Conservation (phyloP, 352 stramenopile genomes). For the Aphanomyces euteiches region DNA sequence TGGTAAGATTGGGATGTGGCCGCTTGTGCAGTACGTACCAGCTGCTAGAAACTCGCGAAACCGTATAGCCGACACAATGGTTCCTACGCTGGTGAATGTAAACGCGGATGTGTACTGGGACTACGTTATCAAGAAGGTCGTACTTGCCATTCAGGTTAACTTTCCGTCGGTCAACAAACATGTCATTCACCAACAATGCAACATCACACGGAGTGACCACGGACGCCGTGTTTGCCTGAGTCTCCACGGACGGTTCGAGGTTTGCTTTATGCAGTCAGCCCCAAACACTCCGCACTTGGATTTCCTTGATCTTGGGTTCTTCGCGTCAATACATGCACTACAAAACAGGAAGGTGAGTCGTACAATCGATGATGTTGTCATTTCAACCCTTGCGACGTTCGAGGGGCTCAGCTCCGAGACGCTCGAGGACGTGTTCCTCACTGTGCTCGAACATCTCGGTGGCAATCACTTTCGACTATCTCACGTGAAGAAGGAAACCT, state of each 20-base stretch:
- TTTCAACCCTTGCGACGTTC: slow-evolving; percentile 1
- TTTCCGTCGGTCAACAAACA: slow-evolving; percentile 1
- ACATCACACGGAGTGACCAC: slow-evolving; percentile 19
- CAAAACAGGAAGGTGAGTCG: slow-evolving; percentile 24
- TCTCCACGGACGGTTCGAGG: slow-evolving; percentile 25
- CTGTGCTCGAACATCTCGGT: slow-evolving; percentile 10
- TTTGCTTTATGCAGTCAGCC: slow-evolving; percentile 33
- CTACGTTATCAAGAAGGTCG: slow-evolving; percentile 31
- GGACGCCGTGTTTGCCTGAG: slow-evolving; percentile 31
- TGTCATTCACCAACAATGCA: slow-evolving; percentile 35
- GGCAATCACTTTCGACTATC: slow-evolving; percentile 22
- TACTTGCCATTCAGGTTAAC: slow-evolving; percentile 33
- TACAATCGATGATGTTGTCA: slow-evolving; percentile 13
- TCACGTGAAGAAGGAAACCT: background rate
- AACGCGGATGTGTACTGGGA: slow-evolving; percentile 30
- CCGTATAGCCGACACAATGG: slow-evolving; percentile 8
- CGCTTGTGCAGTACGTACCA: slow-evolving; percentile 23
- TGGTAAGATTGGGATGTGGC: slow-evolving; percentile 37
- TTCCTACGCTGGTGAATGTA: slow-evolving; percentile 31
- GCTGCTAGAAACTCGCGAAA: slow-evolving; percentile 31
- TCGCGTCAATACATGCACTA: slow-evolving; percentile 33
- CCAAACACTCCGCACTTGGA: slow-evolving; percentile 36
- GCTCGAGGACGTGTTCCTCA: slow-evolving; percentile 25
- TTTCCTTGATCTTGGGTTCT: slow-evolving; percentile 35
- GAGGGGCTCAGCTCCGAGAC: background rate